Base-by-base conservation (phyloP, 2,329 filamentous ascomycete genomes). In the Botryotinia narcissicola region DNA sequence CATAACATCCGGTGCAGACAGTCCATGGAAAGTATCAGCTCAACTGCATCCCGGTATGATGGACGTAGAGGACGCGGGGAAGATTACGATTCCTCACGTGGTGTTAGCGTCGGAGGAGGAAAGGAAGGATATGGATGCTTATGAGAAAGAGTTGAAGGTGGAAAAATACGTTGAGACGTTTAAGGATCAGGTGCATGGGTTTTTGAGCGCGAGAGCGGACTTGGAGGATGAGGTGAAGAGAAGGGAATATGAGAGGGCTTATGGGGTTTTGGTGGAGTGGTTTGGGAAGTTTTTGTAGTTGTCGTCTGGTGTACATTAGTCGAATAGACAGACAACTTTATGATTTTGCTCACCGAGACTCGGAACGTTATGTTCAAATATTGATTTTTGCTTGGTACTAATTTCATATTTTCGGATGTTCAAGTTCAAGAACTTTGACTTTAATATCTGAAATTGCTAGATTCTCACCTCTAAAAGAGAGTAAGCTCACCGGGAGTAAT, bases 41-140 rank as follows among this genome's bases (percentile, higher is more conserved):
- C 81, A 85, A 73, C 81, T 81, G 74, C 88, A 90, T 81, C 89
- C 89, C 1, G 88, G 88, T 76, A 89, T 90, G 87, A 86, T 91
- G 59, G 88, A 90, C 74, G 82, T 87, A 46, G 83, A 84, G 54
- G 91, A 93, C 66, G 90, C 89, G 5, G 81, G 84, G 75, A 84
- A 83, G 32, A 84, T 92, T 80, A 87, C 85, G 61, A 84, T 91
- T 10, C 91, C 91, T 1, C 83, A 91, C 64, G 84, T 86, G 70
- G 77, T 92, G 76, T 85, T 93, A 1, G 89, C 90, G 0, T 92
- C 90, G n/a, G 62, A 67, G 54, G 73, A 74, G 18, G 73, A 74
- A 40, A 69, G 51, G 42, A 54, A 48, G 4, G 70, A 71, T 35
- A 68, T 75, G 20, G n/a, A 66, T 22, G 51, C 18, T 60, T 74